Conservation (phyloP, 495 filamentous ascomycete genomes). For the Trichoderma reesei region DNA sequence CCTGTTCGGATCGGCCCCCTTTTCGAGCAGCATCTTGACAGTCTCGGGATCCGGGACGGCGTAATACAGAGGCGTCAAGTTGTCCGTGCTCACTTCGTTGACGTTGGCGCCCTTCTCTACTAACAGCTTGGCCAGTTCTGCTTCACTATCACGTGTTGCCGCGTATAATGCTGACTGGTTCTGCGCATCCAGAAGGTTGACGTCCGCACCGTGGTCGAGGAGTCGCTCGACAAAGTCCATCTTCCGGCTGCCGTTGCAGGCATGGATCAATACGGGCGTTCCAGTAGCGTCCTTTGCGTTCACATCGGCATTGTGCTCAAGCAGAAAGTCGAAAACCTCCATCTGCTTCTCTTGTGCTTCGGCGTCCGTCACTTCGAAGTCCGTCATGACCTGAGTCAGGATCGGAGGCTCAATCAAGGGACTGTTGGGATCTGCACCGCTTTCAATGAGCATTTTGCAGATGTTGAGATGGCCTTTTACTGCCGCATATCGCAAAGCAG, state of each 20-base stretch:
- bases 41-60: neutral
- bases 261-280: neutral
- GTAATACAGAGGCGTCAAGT: neutral
- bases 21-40: conserved; percentile 11
- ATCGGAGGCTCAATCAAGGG: neutral
- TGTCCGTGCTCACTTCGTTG: neutral
- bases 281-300: neutral
- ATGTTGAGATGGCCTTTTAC: conserved; percentile 1
- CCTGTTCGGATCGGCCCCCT: conserved; percentile 7
- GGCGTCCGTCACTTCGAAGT: neutral
- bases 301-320: neutral
- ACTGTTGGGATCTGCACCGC: conserved; percentile 1
- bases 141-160: neutral
- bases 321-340: neutral
- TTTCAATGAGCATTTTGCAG: neutral
- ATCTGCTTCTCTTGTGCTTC: neutral
- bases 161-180: neutral
- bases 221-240: neutral
- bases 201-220: neutral
- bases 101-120: neutral
- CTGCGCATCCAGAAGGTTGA: neutral
- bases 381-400: neutral
- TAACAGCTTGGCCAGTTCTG: neutral
- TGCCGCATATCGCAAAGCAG: neutral
- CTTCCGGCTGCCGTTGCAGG: neutral